Evolutionary conservation across 768 basidiomycete species (phyloP).

Genomic region (Coprinopsis marcescibilis): DNA sequence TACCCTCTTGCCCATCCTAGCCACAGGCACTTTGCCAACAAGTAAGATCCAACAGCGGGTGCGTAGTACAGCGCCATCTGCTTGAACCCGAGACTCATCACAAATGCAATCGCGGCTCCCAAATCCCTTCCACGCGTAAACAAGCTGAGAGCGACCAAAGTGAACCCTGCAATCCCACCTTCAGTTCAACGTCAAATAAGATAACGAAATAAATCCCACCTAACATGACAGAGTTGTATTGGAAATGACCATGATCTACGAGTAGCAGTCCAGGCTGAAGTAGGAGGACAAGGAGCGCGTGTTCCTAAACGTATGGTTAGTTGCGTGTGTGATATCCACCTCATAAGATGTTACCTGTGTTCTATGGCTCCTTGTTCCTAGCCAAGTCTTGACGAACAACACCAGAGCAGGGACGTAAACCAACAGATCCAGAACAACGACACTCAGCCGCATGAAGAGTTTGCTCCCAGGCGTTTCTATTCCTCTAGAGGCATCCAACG

Average conservation of each 20-base stretch:
- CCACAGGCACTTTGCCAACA: slow-evolving; percentile 84
- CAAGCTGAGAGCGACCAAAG: slow-evolving; percentile 61
- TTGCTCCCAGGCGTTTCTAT: slow-evolving; percentile 62
- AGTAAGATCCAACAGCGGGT: slow-evolving; percentile 85
- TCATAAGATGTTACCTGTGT: slow-evolving; percentile 55
- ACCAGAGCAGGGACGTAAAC: slow-evolving; percentile 73
- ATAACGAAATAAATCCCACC: slow-evolving; percentile 37
- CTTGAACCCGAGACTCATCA: slow-evolving; percentile 85
- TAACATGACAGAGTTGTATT: slow-evolving; percentile 94
- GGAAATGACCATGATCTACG: slow-evolving; percentile 91
- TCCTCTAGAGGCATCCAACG: slow-evolving; percentile 62
- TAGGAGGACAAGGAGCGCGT: slow-evolving; percentile 64
- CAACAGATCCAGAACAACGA: slow-evolving; percentile 60
- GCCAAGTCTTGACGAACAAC: slow-evolving; percentile 62
- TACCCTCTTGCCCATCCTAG: slow-evolving; percentile 71
- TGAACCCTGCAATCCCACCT: slow-evolving; percentile 48
- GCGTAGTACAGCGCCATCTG: slow-evolving; percentile 96
- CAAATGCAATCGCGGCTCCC: slow-evolving; percentile 73
- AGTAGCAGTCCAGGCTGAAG: slow-evolving; percentile 81
- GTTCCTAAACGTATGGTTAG: slow-evolving; percentile 38
- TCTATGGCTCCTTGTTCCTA: slow-evolving; percentile 61
- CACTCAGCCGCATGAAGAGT: slow-evolving; percentile 76
- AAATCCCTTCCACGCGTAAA: slow-evolving; percentile 68
- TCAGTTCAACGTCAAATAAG: slow-evolving; percentile 1
- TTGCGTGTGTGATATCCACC: not conserved